phyloP scores from a whole-genome alignment of 1,284 basidiomycete genomes.

The Trichosporon asahii region DNA sequence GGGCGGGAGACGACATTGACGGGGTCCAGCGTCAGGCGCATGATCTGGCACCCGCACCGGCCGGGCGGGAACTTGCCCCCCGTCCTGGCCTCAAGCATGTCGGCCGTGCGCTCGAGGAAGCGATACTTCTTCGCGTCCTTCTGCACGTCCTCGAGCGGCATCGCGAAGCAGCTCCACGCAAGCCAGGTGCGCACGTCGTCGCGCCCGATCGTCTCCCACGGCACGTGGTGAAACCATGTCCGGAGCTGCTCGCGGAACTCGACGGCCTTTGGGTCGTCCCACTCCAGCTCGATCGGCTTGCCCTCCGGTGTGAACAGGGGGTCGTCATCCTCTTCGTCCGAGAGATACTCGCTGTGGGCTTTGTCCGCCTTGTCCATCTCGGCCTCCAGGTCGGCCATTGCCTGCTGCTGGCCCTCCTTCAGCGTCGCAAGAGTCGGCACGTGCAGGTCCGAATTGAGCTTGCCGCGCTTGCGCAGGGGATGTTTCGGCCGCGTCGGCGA shows the following conservation, averaged over 20 bases:
- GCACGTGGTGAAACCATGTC: conserved; percentile 62
- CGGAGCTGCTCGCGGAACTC: conserved; percentile 50
- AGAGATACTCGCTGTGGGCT: conserved; percentile 12
- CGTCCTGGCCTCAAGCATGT: conserved; percentile 67
- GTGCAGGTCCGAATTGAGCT: conserved; percentile 10
- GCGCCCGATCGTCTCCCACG: conserved; percentile 67
- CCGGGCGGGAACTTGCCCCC: conserved; percentile 66
- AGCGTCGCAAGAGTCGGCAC: background rate
- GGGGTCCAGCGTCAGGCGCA: conserved; percentile 74
- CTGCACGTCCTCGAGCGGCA: conserved; percentile 53
- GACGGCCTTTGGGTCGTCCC: conserved; percentile 42
- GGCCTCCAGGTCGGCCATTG: conserved; percentile 22
- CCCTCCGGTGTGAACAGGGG: conserved; percentile 21
- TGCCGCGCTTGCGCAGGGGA: conserved; percentile 9
- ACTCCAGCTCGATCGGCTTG: conserved; percentile 27
- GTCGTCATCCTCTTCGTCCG: conserved; percentile 27
- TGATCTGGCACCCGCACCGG: conserved; percentile 59
- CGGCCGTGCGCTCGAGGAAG: conserved; percentile 61
- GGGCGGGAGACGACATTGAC: conserved; percentile 64
- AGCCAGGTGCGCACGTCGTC: conserved; percentile 72
- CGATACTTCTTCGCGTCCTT: conserved; percentile 56
- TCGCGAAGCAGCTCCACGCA: conserved; percentile 77
- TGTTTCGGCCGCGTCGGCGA: background rate
- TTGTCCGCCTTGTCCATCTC: conserved; percentile 14
- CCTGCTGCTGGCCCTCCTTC: background rate